phyloP scores from a whole-genome alignment of 257 asterid genomes.

The Coffea canephora region DNA sequence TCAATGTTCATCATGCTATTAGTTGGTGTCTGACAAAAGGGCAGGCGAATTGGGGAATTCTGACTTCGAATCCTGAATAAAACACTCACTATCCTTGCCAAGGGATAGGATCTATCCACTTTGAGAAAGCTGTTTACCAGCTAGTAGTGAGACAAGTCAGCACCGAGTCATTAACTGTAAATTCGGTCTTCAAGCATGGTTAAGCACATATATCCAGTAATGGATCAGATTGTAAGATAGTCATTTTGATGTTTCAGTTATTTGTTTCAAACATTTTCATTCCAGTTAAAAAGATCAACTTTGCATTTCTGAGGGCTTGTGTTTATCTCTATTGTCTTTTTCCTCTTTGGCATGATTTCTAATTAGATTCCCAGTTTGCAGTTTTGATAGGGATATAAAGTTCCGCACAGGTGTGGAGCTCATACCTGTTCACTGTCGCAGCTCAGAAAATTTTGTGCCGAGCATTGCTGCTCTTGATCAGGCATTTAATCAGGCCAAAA shows the following conservation, averaged over 20 bases:
- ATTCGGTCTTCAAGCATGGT: not conserved
- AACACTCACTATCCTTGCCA: not conserved
- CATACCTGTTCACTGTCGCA: constrained; percentile 86
- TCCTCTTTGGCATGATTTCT: constrained; percentile 9
- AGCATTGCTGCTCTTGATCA: constrained; percentile 81
- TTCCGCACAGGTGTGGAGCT: constrained; percentile 93
- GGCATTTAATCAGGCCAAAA: constrained; percentile 84
- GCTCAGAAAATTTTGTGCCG: constrained; percentile 73
- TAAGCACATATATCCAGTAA: not conserved
- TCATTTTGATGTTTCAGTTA: constrained; percentile 1
- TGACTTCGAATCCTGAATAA: not conserved
- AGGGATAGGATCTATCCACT: not conserved
- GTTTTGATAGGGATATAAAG: constrained; percentile 84
- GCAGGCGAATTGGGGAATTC: not conserved
- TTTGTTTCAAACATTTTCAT: constrained; percentile 5
- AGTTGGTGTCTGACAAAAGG: not conserved
- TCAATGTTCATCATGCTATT: not conserved
- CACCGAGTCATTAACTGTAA: not conserved
- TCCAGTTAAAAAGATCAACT: not conserved
- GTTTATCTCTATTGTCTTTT: constrained; percentile 2
- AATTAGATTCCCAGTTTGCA: constrained; percentile 33
- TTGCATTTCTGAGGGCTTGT: not conserved
- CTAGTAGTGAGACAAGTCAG: not conserved
- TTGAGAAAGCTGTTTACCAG: not conserved
- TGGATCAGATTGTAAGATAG: not conserved